phyloP scores from a whole-genome alignment of 805 yeast species.

The Ogataea glucozyma region DNA sequence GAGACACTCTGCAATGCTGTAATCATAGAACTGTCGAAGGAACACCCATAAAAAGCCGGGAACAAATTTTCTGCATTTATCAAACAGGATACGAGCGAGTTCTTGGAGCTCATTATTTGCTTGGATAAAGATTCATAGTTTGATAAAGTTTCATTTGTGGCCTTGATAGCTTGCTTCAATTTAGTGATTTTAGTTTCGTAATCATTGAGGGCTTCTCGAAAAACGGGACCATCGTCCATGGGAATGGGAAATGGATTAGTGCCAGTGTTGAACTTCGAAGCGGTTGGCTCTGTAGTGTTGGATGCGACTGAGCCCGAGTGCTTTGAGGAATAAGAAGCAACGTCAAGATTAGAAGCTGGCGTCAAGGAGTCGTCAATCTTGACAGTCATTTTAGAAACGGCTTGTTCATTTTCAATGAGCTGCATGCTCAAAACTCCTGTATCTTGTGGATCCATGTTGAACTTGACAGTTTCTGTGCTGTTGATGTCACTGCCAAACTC shows the following conservation, averaged over 20 bases:
- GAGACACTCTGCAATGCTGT: constrained; percentile 16
- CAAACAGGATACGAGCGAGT: constrained; percentile 14
- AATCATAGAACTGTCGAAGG: constrained; percentile 15
- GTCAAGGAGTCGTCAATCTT: background rate
- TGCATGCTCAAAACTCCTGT: constrained; percentile 13
- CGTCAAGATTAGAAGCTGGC: constrained; percentile 1
- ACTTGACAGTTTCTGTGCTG: background rate
- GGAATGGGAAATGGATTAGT: constrained; percentile 31
- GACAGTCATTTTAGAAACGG: constrained; percentile 13
- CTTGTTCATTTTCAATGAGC: constrained; percentile 6
- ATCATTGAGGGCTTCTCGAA: constrained; percentile 31
- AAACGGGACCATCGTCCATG: constrained; percentile 40
- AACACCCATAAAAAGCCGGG: constrained; percentile 19
- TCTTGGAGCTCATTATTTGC: constrained; percentile 19
- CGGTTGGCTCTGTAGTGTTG: background rate
- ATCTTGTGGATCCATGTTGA: constrained; percentile 8
- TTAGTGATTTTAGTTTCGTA: constrained; percentile 31
- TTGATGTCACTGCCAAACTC: background rate
- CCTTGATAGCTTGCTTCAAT: constrained; percentile 20
- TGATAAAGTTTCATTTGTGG: constrained; percentile 18
- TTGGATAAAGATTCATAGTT: constrained; percentile 24
- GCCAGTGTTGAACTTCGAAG: background rate
- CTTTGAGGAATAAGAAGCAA: background rate
- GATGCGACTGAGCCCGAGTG: background rate
- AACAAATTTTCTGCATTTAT: constrained; percentile 11